A percentile compares a stretch with the other conserved stretches of the same genome.
These are phyloP conservation scores for Agroathelia rolfsii DNA, from an alignment of 1,284 basidiomycete species.

Conservation along the genomic window DNA sequence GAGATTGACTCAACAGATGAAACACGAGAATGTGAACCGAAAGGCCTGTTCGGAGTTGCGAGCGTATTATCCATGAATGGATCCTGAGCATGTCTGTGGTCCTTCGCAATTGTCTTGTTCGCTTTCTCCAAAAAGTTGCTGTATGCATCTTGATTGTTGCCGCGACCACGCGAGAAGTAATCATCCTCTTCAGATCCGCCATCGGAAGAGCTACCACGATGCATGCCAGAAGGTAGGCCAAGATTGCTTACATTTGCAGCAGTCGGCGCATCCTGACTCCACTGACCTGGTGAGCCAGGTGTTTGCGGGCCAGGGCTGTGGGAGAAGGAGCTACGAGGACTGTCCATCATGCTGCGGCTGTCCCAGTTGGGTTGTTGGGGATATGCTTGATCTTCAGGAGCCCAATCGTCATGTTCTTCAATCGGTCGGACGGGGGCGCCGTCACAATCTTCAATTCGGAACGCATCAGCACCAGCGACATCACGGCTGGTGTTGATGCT, in stretches of 20 bases:
- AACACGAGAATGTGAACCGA: slow-evolving; percentile 69
- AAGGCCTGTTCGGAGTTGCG: slow-evolving; percentile 56
- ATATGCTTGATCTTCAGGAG: slow-evolving; percentile 37
- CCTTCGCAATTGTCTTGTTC: slow-evolving; percentile 72
- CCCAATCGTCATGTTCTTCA: slow-evolving; percentile 45
- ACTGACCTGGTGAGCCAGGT: slow-evolving; percentile 42
- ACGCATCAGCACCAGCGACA: slow-evolving; percentile 64
- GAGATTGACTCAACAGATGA: slow-evolving; percentile 83
- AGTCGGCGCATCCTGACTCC: slow-evolving; percentile 47
- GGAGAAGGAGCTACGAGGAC: slow-evolving; percentile 30
- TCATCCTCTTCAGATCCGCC: slow-evolving; percentile 52
- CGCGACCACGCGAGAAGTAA: slow-evolving; percentile 33
- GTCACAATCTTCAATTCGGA: slow-evolving; percentile 66
- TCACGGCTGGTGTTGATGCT: slow-evolving; percentile 67
- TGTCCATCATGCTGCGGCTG: slow-evolving; percentile 27
- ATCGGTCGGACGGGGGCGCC: slow-evolving; percentile 32
- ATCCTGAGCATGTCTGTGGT: slow-evolving; percentile 67
- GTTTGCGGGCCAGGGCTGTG: slow-evolving; percentile 22
- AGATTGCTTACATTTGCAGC: slow-evolving; percentile 27
- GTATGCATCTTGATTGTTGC: slow-evolving; percentile 40
- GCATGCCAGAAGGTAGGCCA: slow-evolving; percentile 23
- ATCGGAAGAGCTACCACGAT: slow-evolving; percentile 33
- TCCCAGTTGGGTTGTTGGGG: slow-evolving; percentile 51
- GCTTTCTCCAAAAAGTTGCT: slow-evolving; percentile 77
- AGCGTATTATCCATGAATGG: slow-evolving; percentile 64